Conservation (phyloP, 2,329 filamentous ascomycete species). For the Grosmannia penicillata region DNA sequence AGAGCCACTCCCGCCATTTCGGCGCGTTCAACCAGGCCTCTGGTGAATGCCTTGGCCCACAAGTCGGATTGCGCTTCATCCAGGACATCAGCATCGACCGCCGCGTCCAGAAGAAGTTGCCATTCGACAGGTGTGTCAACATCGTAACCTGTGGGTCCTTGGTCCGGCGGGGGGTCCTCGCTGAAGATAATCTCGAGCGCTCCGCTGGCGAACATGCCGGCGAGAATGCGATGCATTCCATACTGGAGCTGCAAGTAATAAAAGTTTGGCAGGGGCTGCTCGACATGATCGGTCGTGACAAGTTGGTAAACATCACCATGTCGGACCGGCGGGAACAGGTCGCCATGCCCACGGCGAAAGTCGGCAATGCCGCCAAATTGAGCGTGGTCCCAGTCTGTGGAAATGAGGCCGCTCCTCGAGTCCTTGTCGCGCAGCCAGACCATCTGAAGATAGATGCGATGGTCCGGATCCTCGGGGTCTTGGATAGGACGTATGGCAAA, state of each 20-base stretch:
- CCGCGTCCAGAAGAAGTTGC: too few relatives aligned
- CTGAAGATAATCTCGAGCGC: slow-evolving; percentile 1
- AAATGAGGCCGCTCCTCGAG: background rate
- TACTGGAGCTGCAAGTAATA: slow-evolving; percentile 3
- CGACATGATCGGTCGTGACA: background rate
- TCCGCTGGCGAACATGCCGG: slow-evolving; percentile 1
- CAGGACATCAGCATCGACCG: too few relatives aligned
- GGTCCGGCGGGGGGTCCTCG: background rate
- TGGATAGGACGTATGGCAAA: slow-evolving; percentile 3
- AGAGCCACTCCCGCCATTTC: too few relatives aligned
- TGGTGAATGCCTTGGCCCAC: too few relatives aligned
- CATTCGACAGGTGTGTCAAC: too few relatives aligned
- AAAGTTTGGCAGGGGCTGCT: background rate
- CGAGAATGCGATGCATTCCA: slow-evolving; percentile 3
- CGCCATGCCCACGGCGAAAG: slow-evolving; percentile 1
- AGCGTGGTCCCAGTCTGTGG: background rate
- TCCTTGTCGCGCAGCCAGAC: slow-evolving; percentile 1
- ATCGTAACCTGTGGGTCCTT: too few relatives aligned
- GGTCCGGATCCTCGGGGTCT: background rate
- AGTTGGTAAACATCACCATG: slow-evolving; percentile 6
- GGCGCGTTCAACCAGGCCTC: too few relatives aligned
- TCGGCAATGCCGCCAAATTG: slow-evolving; percentile 1
- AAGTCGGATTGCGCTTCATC: too few relatives aligned
- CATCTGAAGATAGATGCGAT: slow-evolving; percentile 2
- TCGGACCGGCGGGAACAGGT: background rate